Base-by-base conservation (phyloP, 176 grass and related monocot species). In the Rhynchospora tenuis region DNA sequence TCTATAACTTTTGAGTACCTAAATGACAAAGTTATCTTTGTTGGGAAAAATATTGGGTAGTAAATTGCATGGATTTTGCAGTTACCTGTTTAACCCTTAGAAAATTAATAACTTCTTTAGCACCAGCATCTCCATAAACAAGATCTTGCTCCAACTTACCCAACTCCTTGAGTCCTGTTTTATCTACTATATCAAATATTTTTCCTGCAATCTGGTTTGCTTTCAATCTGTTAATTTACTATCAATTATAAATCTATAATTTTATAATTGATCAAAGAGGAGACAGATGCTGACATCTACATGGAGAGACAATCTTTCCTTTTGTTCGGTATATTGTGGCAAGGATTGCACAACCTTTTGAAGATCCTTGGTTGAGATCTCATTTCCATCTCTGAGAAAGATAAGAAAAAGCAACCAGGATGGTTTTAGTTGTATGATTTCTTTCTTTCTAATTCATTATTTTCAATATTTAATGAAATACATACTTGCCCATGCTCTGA, bases 261-360 rank as follows among this genome's bases (percentile, higher is more conserved):
- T 59, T 5, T 61, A 59, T 61, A 57, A 88, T 26, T 19, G 10
- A 58, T 75, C 6, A 84, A 74, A 47, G 16, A 79, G 90, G 26
- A 63, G 42, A 46, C 5, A 88, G 69, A 29, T 55, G 76, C 71
- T 76, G 75, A 98, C 96, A 87, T 95, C 96, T 86, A 98, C 92
- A 88, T 98, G 96, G 77, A 98, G 91, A 22, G 91, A 89, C 58
- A 98, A 83, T 65, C 91, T 98, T 71, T 98, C 96, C 80, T 91
- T 86, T 88, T 98, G 96, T 46, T 98, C 96, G 28, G 89, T 78
- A 16, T 98, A 98, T 90, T 98, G 92, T 28, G 96, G 96, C 88
- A 98, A 90, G 64, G 96, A 88, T 86, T 98, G 96, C 86, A 98
- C 93, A 38, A 98, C 89, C 86, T 91, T 98, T 75, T 98, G 92